Evolutionary conservation across 2,329 filamentous ascomycete species (phyloP).

Genomic region (Fusarium setosum): DNA sequence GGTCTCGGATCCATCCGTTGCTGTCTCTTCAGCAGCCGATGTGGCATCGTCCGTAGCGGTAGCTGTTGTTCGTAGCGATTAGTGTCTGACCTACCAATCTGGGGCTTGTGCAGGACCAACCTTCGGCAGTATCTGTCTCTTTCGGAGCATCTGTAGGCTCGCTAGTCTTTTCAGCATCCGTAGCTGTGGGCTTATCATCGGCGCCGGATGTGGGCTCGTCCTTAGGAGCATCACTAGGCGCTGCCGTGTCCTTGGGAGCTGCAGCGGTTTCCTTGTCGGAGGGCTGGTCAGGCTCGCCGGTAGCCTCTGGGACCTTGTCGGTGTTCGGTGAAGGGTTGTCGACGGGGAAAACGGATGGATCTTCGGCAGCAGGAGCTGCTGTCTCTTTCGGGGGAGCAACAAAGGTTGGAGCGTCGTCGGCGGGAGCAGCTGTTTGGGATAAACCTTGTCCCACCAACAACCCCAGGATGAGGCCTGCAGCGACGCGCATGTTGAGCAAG

Average conservation of each 20-base stretch:
- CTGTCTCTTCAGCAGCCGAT: neutral
- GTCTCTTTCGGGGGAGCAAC: conserved; percentile 21
- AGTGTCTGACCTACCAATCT: neutral
- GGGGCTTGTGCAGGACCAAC: neutral
- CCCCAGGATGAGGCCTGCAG: conserved; percentile 25
- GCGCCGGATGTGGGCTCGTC: conserved; percentile 9
- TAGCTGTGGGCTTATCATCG: neutral
- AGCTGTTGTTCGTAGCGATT: conserved; percentile 4
- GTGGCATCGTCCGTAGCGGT: conserved; percentile 14
- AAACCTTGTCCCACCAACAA: conserved; percentile 28
- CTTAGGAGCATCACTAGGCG: conserved; percentile 5
- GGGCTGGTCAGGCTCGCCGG: conserved; percentile 4
- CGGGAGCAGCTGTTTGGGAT: conserved; percentile 18
- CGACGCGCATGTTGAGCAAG: conserved; percentile 23
- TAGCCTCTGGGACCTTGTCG: conserved; percentile 4
- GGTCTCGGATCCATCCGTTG: neutral
- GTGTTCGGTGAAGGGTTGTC: conserved; percentile 4
- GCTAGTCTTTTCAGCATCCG: neutral
- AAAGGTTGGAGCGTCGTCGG: conserved; percentile 4
- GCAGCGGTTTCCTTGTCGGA: neutral
- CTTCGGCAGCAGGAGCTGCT: conserved; percentile 17
- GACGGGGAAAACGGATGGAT: conserved; percentile 13
- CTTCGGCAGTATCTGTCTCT: conserved; percentile 21
- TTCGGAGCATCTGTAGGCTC: conserved; percentile 13
- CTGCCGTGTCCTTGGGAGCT: neutral